Base-by-base conservation (phyloP, 331 rosid genomes). In the Telfairia occidentalis region DNA sequence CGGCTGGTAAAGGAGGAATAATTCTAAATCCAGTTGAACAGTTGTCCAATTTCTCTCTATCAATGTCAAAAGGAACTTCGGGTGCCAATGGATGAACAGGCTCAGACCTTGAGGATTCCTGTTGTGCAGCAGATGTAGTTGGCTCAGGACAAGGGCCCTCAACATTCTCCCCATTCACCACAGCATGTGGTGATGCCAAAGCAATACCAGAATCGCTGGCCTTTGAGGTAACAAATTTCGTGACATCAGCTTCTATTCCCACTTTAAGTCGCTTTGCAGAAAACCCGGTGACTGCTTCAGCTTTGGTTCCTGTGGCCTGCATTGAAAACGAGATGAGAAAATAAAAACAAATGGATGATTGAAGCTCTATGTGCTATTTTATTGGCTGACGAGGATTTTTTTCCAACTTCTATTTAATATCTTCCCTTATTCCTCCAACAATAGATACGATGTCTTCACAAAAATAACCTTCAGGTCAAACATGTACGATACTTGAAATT, bases 31-130 rank as follows among this genome's bases (percentile, higher is more conserved):
- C 90, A 55, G 92, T 78, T 37, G 96, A 92, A 76, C 91, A 96
- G 72, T 90, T 87, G 79, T 90, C 97, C 83, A 88, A 77, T 86
- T 91, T 93, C 88, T 86, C 89, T 84, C 92, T 85, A 77, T 89
- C 92, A 71, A 66, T 23, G 19, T 76, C 74, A 78, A 82, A 71
- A 73, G 83, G 82, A 16, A 53, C 11, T 67, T 79, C 77, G 77
- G 88, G 81, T 71, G 83, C 76, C 78, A 79, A 63, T 61, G 90
- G 86, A 74, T 82, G 89, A 80, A 78, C 54, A 28, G 76, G 91
- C 93, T 86, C 90, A 75, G 83, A 78, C 86, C 78, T 82, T 26
- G 78, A 66, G 69, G 85, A 77, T 53, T 92, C 97, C 74, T 82
- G 91, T 54, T 77, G 77, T 76, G 59, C 79, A 8, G 53, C 66